phyloP scores from a whole-genome alignment of 257 asterid species.

The Lavandula angustifolia region DNA sequence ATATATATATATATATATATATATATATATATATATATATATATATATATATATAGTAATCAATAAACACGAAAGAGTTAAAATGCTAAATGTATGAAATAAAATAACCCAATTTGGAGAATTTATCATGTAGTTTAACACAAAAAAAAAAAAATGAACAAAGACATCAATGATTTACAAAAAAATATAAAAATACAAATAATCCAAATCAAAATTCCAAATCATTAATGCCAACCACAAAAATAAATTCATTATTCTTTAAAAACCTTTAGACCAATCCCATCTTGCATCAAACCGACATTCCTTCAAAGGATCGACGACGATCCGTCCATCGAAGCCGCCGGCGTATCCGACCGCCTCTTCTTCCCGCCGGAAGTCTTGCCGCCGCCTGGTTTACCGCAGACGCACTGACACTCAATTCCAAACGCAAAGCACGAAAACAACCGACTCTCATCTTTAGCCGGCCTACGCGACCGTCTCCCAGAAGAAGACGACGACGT shows the following conservation, averaged over 20 bases:
- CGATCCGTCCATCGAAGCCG: constrained; percentile 49
- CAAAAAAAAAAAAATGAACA: background rate
- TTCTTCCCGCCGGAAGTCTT: constrained; percentile 52
- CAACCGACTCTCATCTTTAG: constrained; percentile 40
- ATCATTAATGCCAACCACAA: background rate
- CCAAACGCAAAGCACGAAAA: constrained; percentile 84
- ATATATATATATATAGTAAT: no score
- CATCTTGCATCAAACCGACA: background rate
- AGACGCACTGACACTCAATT: constrained; percentile 77
- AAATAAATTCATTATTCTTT: no score
- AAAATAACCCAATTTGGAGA: no score
- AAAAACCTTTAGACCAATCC: no score
- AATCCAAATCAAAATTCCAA: background rate
- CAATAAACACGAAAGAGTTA: no score
- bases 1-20: no score
- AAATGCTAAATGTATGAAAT: no score
- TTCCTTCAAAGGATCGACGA: constrained; percentile 38
- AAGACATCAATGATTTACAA: constrained; percentile 25
- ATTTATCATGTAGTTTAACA: no score
- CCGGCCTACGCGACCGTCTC: constrained; percentile 36
- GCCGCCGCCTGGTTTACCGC: constrained; percentile 83
- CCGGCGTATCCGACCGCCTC: constrained; percentile 41
- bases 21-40: no score
- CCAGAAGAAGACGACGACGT: constrained; percentile 49
- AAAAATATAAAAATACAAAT: background rate